Evolutionary conservation across 2,329 filamentous ascomycete species (phyloP).

Genomic region (Apiospora hydei): DNA sequence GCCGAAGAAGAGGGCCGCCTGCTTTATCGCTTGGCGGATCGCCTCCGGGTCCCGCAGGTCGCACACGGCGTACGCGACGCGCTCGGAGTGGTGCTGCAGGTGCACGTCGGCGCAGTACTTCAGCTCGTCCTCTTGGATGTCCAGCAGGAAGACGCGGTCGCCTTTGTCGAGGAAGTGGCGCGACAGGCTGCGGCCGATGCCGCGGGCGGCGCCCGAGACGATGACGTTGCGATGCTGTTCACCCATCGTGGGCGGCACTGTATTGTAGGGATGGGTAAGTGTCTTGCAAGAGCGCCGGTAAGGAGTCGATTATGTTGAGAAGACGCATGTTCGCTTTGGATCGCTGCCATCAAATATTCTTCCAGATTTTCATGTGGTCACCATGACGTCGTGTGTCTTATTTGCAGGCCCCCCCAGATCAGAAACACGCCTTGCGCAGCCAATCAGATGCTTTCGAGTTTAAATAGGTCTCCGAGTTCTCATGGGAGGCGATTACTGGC

Average conservation of each 20-base stretch:
- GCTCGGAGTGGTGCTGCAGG: conserved; percentile 37
- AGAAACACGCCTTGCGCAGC: background rate
- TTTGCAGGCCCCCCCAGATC: too few species aligned
- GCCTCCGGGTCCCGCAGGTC: conserved; percentile 48
- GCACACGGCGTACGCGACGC: conserved; percentile 47
- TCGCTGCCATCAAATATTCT: background rate
- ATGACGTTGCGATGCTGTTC: background rate
- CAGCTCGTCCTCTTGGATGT: conserved; percentile 50
- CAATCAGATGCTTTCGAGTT: background rate
- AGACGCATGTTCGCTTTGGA: background rate
- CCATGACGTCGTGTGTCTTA: background rate
- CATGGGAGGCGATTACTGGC: background rate
- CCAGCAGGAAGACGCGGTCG: conserved; percentile 53
- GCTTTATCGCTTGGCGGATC: conserved; percentile 45
- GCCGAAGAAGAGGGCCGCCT: conserved; percentile 45
- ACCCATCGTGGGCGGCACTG: background rate
- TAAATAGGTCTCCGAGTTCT: background rate
- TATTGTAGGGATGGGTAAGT: too few species aligned
- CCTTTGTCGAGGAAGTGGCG: conserved; percentile 49
- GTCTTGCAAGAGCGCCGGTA: background rate
- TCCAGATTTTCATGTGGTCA: background rate
- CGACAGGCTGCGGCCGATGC: conserved; percentile 53
- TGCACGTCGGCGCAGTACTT: conserved; percentile 43
- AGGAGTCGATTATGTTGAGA: background rate
- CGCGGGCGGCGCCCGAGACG: conserved; percentile 47